These are phyloP conservation scores for Camptophora hylomeconis DNA, from an alignment of 2,329 filamentous ascomycete species.

Conservation along the genomic window DNA sequence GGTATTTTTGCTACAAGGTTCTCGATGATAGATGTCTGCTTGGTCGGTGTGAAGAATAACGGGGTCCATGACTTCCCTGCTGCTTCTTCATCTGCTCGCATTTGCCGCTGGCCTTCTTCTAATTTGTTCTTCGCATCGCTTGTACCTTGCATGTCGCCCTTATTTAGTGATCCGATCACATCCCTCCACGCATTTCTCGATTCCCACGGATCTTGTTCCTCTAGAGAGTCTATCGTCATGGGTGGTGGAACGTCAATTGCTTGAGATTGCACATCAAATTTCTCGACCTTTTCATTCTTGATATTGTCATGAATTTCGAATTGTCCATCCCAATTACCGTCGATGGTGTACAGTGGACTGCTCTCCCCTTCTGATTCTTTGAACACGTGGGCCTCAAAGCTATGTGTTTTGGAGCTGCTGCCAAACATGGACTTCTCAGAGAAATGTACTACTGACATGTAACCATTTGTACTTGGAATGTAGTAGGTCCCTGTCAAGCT, in stretches of 20 bases:
- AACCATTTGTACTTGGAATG: conserved; percentile 13
- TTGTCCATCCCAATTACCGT: conserved; percentile 34
- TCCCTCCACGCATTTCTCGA: conserved; percentile 77
- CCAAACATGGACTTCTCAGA: conserved; percentile 12
- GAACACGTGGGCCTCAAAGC: conserved; percentile 11
- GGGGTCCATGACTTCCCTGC: conserved; percentile 69
- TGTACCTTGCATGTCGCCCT: conserved; percentile 71
- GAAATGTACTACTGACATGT: conserved; percentile 14
- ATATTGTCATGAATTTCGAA: conserved; percentile 65
- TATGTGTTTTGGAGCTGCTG: conserved; percentile 10
- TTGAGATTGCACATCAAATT: conserved; percentile 46
- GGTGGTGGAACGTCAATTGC: conserved; percentile 38
- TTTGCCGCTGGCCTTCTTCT: conserved; percentile 72
- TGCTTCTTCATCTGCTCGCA: conserved; percentile 61
- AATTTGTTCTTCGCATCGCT: conserved; percentile 74
- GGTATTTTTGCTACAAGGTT: too few species aligned
- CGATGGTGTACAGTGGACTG: conserved; percentile 6
- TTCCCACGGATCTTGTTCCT: conserved; percentile 75
- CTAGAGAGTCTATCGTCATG: conserved; percentile 57
- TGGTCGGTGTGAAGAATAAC: conserved; percentile 64
- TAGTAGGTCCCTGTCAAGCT: conserved; percentile 15
- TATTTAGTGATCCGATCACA: conserved; percentile 67
- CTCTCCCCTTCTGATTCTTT: conserved; percentile 1
- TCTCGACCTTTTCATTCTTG: conserved; percentile 38
- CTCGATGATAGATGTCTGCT: too few species aligned